These are phyloP conservation scores for Skeletonema menzelii DNA, from an alignment of 108 stramenopile genomes.

Conservation along the genomic window DNA sequence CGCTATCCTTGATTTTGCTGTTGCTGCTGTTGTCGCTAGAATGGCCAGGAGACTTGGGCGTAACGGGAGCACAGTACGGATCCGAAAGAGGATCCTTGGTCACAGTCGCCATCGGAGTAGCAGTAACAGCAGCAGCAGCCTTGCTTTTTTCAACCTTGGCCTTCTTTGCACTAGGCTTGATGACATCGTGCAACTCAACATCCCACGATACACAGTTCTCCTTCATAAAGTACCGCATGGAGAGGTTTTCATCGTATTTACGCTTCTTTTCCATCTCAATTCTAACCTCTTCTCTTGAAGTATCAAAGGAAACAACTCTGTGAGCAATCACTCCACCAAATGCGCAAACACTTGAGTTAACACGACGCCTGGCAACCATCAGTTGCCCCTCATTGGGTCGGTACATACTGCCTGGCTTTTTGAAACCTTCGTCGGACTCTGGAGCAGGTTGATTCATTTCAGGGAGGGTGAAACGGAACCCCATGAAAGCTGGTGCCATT, in stretches of 20 bases:
- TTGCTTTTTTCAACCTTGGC: background rate
- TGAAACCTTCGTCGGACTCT: background rate
- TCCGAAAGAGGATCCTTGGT: background rate
- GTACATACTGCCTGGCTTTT: background rate
- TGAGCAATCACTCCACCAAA: constrained; percentile 36
- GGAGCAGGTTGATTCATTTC: constrained; percentile 9
- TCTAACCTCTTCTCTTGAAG: background rate
- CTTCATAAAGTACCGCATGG: constrained; percentile 36
- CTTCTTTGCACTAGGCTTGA: background rate
- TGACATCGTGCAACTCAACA: constrained; percentile 38
- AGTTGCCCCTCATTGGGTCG: constrained; percentile 18
- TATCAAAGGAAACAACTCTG: constrained; percentile 23
- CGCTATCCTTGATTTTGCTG: background rate
- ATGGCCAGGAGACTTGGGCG: constrained; percentile 24
- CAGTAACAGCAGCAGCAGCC: background rate
- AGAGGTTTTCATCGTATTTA: constrained; percentile 23
- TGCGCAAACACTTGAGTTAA: constrained; percentile 35
- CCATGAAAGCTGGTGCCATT: constrained; percentile 22
- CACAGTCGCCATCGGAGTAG: background rate
- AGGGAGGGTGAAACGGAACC: constrained; percentile 31
- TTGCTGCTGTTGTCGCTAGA: background rate
- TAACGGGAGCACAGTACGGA: constrained; percentile 26
- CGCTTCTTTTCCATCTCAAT: constrained; percentile 21
- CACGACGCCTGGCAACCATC: constrained; percentile 33
- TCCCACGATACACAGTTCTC: constrained; percentile 45